phyloP scores from a whole-genome alignment of 345 rosid species.

The Melaleuca quinquenervia region DNA sequence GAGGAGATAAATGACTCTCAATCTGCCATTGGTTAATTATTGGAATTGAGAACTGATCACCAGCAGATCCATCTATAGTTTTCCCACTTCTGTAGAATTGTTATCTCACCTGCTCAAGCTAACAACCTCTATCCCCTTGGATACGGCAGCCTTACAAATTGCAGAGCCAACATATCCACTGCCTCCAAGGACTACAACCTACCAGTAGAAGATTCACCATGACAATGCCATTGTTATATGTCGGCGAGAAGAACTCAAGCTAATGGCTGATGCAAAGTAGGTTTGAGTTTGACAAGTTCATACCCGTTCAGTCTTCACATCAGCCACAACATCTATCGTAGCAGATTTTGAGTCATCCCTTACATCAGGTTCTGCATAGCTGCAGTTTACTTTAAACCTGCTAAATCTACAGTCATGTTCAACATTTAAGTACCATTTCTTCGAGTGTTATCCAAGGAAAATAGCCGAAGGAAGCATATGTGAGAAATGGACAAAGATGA shows the following conservation, averaged over 20 bases:
- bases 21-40: neutral
- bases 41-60: neutral
- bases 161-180: constrained; percentile 93
- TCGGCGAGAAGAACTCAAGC: neutral
- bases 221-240: neutral
- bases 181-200: constrained; percentile 92
- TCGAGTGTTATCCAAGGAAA: neutral
- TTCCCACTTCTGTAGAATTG: neutral
- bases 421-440: neutral
- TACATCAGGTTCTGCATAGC: constrained; percentile 41
- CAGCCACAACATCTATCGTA: constrained; percentile 73
- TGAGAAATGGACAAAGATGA: neutral
- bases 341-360: constrained; percentile 29
- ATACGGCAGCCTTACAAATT: constrained; percentile 84
- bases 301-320: constrained; percentile 70
- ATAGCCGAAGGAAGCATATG: neutral
- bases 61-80: neutral
- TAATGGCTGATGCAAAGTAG: neutral
- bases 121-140: constrained; percentile 70
- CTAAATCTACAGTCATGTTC: constrained; percentile 16
- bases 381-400: constrained; percentile 52
- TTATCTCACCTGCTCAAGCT: constrained; percentile 72
- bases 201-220: constrained; percentile 13
- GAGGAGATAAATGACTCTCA: neutral
- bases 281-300: neutral